A percentile compares a stretch with the other conserved stretches of the same genome.
phyloP scores from a whole-genome alignment of 179 eudicot species.

The Nepenthes alata region DNA sequence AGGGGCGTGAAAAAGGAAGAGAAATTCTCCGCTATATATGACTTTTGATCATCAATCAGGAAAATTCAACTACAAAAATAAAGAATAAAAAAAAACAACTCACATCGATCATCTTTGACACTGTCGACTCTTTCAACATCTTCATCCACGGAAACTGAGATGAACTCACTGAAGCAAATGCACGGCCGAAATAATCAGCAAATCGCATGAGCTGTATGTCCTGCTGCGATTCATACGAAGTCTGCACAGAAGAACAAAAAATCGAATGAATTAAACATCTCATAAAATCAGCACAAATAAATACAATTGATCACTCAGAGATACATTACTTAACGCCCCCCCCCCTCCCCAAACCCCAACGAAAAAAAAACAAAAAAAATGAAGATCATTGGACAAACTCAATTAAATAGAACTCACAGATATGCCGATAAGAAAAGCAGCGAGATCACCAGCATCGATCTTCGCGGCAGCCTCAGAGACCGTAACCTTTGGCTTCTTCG shows the following conservation, averaged over 20 bases:
- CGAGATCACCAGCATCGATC: conserved; percentile 40
- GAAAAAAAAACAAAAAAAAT: background rate
- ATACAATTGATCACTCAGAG: background rate
- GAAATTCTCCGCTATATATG: background rate
- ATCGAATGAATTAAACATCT: background rate
- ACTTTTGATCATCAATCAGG: background rate
- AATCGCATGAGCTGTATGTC: conserved; percentile 39
- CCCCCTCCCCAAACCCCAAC: no score
- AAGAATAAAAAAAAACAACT: conserved; percentile 4
- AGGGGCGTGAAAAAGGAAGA: no score
- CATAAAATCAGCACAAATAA: background rate
- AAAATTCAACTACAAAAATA: background rate
- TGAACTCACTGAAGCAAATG: conserved; percentile 29
- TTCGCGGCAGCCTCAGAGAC: conserved; percentile 33
- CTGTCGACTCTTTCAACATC: conserved; percentile 30
- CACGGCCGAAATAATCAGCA: conserved; percentile 40
- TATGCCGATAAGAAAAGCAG: conserved; percentile 24
- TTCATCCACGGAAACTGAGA: conserved; percentile 45
- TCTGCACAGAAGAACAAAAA: conserved; percentile 8
- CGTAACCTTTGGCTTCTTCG: conserved; percentile 27
- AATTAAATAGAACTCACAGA: conserved; percentile 19
- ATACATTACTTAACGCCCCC: no score
- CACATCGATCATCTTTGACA: conserved; percentile 38
- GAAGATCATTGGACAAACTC: background rate
- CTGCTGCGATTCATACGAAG: conserved; percentile 26